Evolutionary conservation across 176 grass and related monocot species (phyloP), one percentile per base, ranked within the genome.

Genomic region (Carex kokanica): DNA sequence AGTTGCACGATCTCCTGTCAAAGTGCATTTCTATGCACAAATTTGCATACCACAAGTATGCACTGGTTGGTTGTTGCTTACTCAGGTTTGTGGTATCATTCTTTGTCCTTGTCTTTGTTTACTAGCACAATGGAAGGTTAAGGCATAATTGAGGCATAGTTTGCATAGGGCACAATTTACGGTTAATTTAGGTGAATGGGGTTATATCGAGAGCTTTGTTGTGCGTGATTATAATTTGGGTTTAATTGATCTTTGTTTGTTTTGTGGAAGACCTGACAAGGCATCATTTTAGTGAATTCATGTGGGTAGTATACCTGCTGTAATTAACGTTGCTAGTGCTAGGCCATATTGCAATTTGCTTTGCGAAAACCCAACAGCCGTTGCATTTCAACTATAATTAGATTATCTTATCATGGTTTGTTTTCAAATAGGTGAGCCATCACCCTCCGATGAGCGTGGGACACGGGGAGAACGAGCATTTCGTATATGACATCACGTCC

Each of bases 361-460:
- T 25, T 9, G 1, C 43, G 10, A 74, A 74, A 13, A 34, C n/a
- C 71, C 10, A 74, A 74, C 45, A 24, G 23, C 21, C 21, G 52
- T 74, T 25, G 12, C 24, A 8, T 75, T 77, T 55, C 2, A 78
- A 24, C 73, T 74, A 53, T 29, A 49, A 74, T 52, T 74, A 52
- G 21, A 27, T 74, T 49, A 14, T 63, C 41, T 65, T 63, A 65
- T 41, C 34, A 64, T 47, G 20, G 12, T 81, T 81, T 81, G 34
- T 81, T 81, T 45, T 23, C 7, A 12, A 64, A 81, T 75, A 95
- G 96, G 96, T 99, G 78, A 95, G 96, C 45, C 96, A 99, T 78
- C 96, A 99, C 90, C 96, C 96, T 82, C 96, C 96, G 10, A 99
- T 95, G 96, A 90, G 96, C 56, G 93, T 18, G 55, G 96, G 86